Conservation (phyloP, 1,284 basidiomycete species). For the Microbotryum violaceum region DNA sequence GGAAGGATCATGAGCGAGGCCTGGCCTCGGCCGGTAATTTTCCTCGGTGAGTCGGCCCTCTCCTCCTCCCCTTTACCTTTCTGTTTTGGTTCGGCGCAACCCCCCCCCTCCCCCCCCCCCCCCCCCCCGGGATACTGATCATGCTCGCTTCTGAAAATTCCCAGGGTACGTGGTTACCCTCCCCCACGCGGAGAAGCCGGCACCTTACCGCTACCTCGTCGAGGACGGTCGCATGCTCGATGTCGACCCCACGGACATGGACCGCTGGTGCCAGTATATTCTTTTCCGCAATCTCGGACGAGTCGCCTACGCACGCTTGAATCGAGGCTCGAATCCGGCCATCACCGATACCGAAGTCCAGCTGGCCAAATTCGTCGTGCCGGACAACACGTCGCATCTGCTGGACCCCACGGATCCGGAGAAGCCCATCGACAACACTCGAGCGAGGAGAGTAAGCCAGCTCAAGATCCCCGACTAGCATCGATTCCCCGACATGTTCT, state of each 20-base stretch:
- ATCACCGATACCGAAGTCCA: conserved; percentile 36
- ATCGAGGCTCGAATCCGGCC: conserved; percentile 28
- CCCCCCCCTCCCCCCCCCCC: too few relatives aligned
- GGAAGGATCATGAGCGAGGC: conserved; percentile 68
- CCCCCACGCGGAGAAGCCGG: conserved; percentile 62
- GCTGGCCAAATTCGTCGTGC: conserved; percentile 31
- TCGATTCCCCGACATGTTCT: conserved; percentile 13
- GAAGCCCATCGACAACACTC: conserved; percentile 3
- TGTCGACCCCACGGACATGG: conserved; percentile 51
- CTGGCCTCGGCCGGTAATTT: conserved; percentile 70
- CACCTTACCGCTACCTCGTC: conserved; percentile 72
- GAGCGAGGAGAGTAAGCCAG: background rate
- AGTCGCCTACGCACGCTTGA: conserved; percentile 24
- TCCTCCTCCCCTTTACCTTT: too few relatives aligned
- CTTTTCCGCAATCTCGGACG: conserved; percentile 60
- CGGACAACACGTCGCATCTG: conserved; percentile 10
- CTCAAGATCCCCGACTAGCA: background rate
- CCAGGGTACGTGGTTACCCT: conserved; percentile 58
- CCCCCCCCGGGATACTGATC: background rate
- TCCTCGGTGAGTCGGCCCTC: conserved; percentile 52
- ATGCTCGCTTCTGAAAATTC: background rate
- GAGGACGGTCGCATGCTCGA: conserved; percentile 47
- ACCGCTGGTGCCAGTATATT: conserved; percentile 71
- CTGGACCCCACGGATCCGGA: conserved; percentile 5
- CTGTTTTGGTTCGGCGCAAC: too few relatives aligned